Evolutionary conservation across 225 moss, liverwort and hornwort species (phyloP), one percentile per base, ranked within the genome.

Genomic region (Thuidium tamariscinum): DNA sequence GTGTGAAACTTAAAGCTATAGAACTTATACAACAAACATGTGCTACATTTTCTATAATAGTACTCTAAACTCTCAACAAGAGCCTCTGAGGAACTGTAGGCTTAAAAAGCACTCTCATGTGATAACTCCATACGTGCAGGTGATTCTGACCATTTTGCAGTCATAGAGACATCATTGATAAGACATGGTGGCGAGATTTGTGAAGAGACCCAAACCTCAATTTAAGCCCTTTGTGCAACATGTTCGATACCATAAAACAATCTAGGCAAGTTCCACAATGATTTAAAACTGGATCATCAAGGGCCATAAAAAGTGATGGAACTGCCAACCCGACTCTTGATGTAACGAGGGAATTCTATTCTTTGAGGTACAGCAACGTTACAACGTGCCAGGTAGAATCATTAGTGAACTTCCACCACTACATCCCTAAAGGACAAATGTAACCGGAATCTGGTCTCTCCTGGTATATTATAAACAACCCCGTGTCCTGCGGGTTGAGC

Each of bases 391-490:
- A 85, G 85, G 82, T 63, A 72, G 79, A 89, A 82, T 82, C 90
- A 82, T 82, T 42, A n/a, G 17, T 57, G 23, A 26, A 84, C 39
- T 77, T 87, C 79, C 79, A 82, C 79, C 82, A 83, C 80, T 83
- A 83, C 61, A 88, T 62, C 74, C 78, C 85, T 84, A 52, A 73
- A 52, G 84, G 78, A 82, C 85, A 61, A 83, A 85, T n/a, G 68
- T 27, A 85, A 87, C 80, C 83, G 73, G 61, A 86, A 75, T 67
- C 68, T 74, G 74, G 79, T 85, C 71, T 82, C 87, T 74, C 87
- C 69, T 82, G 48, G 82, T 82, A 74, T 85, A 79, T 91, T 83
- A 89, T 89, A 83, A 79, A 89, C 89, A 89, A 80, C 80, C 85
- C 69, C 79, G 64, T 44, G 85, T 74, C 82, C 57, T 86, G 64